Evolutionary conservation across 2,329 filamentous ascomycete species (phyloP), one percentile per base, ranked within the genome.

Genomic region (Helotiales sp.): DNA sequence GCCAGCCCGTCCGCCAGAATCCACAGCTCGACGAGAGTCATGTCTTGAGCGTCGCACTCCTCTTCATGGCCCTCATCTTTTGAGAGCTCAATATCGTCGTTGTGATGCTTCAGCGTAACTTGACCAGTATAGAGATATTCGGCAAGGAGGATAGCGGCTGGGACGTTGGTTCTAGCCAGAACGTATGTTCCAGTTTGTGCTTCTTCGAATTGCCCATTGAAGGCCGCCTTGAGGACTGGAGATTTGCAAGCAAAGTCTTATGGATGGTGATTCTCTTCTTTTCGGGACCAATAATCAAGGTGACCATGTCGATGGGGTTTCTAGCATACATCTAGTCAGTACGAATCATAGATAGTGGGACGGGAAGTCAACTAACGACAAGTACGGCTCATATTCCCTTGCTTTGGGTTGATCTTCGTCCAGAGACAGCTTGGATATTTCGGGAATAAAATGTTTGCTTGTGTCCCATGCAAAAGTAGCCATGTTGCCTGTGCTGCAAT

Each of bases 181-280:
- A 8, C n/a, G n/a, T 47, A 47, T 9, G 24, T 47, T 27, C 27
- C 24, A 4, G 42, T 47, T 29, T 9, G n/a, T 12, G 22, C 42
- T 29, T 47, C 42, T 9, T 27, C 7, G 24, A 29, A 47, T 5
- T 13, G 7, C 8, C 42, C 24, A 29, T 47, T 29, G 42, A 47
- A 47, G 3, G 42, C 42, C 5, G 24, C 24, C n/a, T 19, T 47
- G 15, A 47, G n/a, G 4, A 47, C 42, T 8, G 83, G 80, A 1
- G 73, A 82, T 29, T 67, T 85, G 4, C 79, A 82, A 0, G 70
- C 79, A 2, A 85, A 82, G 1, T 77, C 33, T 50, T 50, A 13
- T 49, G 46, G 12, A 50, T 30, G 2, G 33, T n/a, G n/a, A 55
- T 50, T 25, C 31, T 49, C 25, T 31, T 27, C 25, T 42, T 22